Evolutionary conservation across 208 protist species (phyloP).

Genomic region (Tritrichomonas foetus): DNA sequence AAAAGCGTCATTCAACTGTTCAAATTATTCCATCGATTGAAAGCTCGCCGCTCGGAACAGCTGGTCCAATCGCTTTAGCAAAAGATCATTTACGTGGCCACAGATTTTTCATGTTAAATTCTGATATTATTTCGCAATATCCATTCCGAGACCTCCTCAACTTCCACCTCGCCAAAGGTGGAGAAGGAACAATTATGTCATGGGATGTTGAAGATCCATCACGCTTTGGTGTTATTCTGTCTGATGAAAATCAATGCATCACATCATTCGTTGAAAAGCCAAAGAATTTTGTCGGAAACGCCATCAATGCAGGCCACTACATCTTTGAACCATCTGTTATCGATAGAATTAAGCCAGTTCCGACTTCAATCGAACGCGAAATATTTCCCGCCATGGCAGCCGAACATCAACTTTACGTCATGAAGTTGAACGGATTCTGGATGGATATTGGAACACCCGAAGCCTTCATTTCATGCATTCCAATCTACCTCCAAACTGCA

Average conservation of each 20-base stretch:
- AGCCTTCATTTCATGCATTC: conserved; percentile 61
- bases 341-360: conserved; percentile 48
- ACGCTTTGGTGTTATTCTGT: conserved; percentile 93
- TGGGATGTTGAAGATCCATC: conserved; percentile 83
- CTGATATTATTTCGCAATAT: conserved; percentile 87
- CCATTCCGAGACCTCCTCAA: conserved; percentile 78
- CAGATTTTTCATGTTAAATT: conserved; percentile 95
- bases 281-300: conserved; percentile 73
- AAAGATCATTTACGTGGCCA: conserved; percentile 71
- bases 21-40: conserved; percentile 86
- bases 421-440: conserved; percentile 88
- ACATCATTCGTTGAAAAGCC: conserved; percentile 86
- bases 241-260: conserved; percentile 66
- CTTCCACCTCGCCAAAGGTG: conserved; percentile 83
- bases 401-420: conserved; percentile 79
- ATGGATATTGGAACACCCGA: conserved; percentile 91
- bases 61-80: conserved; percentile 85
- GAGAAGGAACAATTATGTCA: conserved; percentile 89
- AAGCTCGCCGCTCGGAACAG: conserved; percentile 86
- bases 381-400: conserved; percentile 84
- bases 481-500: not conserved
- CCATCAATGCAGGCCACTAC: not conserved
- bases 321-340: conserved; percentile 22
- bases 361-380: conserved; percentile 87
- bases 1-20: conserved; percentile 66